Conservation (phyloP, 257 asterid species). For the Nicotiana obtusifolia region DNA sequence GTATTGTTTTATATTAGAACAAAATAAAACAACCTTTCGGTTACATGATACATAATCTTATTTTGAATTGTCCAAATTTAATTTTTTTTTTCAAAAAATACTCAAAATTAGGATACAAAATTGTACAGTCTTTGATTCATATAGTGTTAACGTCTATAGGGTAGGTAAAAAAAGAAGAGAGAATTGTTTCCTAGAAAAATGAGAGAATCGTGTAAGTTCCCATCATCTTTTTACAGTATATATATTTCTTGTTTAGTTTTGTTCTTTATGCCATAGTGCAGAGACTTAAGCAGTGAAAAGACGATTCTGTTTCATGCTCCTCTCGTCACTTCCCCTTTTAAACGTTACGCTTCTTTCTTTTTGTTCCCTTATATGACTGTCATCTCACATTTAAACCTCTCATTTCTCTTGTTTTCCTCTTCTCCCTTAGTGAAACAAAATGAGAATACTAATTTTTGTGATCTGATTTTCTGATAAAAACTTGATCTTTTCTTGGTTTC, state of each 20-base stretch:
- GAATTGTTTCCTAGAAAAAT: neutral
- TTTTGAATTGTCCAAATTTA: no score
- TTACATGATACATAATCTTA: no score
- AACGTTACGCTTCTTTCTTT: slow-evolving; percentile 10
- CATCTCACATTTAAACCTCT: neutral
- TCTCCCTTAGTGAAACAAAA: neutral
- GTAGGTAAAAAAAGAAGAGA: neutral
- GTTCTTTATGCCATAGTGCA: neutral
- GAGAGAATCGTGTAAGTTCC: slow-evolving; percentile 18
- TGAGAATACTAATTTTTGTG: neutral
- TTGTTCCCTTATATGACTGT: slow-evolving; percentile 2
- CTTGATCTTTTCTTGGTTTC: neutral
- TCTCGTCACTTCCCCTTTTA: slow-evolving; percentile 3
- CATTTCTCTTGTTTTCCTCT: neutral
- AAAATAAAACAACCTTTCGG: no score
- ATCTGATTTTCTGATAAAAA: neutral
- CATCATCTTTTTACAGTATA: neutral
- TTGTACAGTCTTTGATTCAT: no score
- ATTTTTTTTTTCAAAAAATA: no score
- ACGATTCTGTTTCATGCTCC: slow-evolving; percentile 6
- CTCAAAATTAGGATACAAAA: no score
- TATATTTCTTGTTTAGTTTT: neutral
- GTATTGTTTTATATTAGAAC: no score
- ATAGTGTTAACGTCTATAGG: no score
- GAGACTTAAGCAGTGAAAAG: neutral